A percentile compares a stretch with the other conserved stretches of the same genome.
phyloP scores from a whole-genome alignment of 2,329 filamentous ascomycete species.

The Lachnellula cervina region DNA sequence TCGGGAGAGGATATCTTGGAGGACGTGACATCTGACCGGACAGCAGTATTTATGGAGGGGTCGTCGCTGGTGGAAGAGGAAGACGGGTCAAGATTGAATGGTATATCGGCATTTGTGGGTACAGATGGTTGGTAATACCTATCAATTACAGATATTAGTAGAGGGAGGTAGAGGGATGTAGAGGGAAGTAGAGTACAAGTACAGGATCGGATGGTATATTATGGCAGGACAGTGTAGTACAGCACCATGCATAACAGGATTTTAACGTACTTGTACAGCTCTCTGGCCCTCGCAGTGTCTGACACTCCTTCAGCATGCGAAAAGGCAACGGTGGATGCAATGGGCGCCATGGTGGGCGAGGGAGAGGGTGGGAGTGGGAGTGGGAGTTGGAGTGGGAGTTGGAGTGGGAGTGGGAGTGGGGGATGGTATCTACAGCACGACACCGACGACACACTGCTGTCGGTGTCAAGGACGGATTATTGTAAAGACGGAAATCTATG shows the following conservation, averaged over 20 bases:
- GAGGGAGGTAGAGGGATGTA: not conserved
- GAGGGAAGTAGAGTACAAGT: not conserved
- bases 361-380: too few species aligned
- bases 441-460: too few species aligned
- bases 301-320: slow-evolving; percentile 29
- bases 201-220: too few species aligned
- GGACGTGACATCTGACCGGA: slow-evolving; percentile 25
- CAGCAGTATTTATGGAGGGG: slow-evolving; percentile 8
- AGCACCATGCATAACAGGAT: not conserved
- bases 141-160: slow-evolving; percentile 5
- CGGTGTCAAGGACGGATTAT: too few species aligned
- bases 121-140: slow-evolving; percentile 30
- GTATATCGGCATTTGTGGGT: slow-evolving; percentile 4
- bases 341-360: slow-evolving; percentile 21
- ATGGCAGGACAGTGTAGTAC: not conserved
- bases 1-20: slow-evolving; percentile 35
- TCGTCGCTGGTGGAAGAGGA: slow-evolving; percentile 1
- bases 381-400: too few species aligned
- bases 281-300: slow-evolving; percentile 29
- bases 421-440: too few species aligned
- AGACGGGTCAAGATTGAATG: not conserved
- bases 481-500: too few species aligned
- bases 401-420: too few species aligned
- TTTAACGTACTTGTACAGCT: slow-evolving; percentile 31
- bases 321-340: slow-evolving; percentile 19